Base-by-base conservation (phyloP, 192 early-diverging fungal species). In the Podila clonocystis region DNA sequence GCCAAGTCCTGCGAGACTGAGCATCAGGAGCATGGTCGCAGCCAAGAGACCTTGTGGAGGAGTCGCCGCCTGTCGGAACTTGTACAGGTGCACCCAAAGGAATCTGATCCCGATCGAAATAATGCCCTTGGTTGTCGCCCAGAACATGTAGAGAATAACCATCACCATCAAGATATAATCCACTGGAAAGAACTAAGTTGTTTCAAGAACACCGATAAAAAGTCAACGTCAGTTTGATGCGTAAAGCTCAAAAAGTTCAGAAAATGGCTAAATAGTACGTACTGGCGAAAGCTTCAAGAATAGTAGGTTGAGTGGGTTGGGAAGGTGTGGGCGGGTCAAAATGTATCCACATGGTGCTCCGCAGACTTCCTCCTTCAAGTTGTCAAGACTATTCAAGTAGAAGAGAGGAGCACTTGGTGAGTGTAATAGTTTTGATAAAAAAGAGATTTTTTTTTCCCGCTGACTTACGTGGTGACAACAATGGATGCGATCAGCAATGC, bases 1-100 rank as follows among this genome's bases (percentile, higher is more conserved):
- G 49, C 85, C 84, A 20, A 91, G 72, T 9, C 87, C 90, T 17
- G 87, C 72, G 26, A 90, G 65, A 59, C 83, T 84, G n/a, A 91
- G 67, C 65, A 85, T 87, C 49, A 88, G 62, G 9, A 90, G 36
- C 58, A 85, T 79, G 38, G 85, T 77, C 12, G 82, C 82, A 15
- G 85, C 83, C 52, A 91, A 68, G n/a, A 91, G 70, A n/a, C 85
- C 90, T 63, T 91, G 90, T 24, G 90, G 90, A 6, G 82, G 84
- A 33, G 90, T 91, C 7, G 84, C 75, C 15, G 68, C 75, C 57
- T 77, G 76, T 11, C 84, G 70, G 63, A 91, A 74, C 50, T 65
- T 67, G 74, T 83, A 91, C 30, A 91, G 69, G 19, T 73, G 72
- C 1, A 90, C 65, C 87, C 89, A 90, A 2, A 91, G 62, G 31